These are phyloP conservation scores for Fomitiporia mediterranea DNA, from an alignment of 1,284 basidiomycete genomes.

Conservation along the genomic window DNA sequence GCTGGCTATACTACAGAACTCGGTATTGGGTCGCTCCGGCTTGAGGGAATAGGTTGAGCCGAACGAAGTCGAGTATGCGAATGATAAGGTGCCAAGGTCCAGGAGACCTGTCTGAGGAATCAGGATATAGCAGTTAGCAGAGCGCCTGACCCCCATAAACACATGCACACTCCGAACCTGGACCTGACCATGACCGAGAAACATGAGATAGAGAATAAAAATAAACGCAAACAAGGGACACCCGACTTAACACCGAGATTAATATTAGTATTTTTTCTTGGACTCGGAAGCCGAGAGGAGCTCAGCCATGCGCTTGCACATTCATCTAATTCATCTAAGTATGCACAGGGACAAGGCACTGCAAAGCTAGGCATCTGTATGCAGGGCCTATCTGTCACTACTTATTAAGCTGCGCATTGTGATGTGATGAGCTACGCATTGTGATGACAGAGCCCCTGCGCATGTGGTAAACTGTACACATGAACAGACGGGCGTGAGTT, in stretches of 20 bases:
- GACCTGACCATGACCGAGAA: neutral
- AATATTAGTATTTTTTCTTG: neutral
- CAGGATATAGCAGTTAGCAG: neutral
- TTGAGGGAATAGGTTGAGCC: neutral
- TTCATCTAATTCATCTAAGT: neutral
- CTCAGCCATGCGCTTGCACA: neutral
- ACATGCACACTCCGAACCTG: neutral
- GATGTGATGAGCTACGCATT: neutral
- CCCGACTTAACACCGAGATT: neutral
- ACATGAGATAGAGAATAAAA: too few relatives aligned
- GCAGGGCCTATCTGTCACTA: neutral
- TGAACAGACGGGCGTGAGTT: neutral
- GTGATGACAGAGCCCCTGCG: neutral
- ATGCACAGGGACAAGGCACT: neutral
- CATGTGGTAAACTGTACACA: neutral
- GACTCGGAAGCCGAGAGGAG: neutral
- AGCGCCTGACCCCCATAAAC: neutral
- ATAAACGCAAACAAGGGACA: neutral
- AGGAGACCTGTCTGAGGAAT: neutral
- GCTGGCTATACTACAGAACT: too few relatives aligned
- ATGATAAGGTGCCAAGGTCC: neutral
- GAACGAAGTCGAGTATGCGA: neutral
- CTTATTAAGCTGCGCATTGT: neutral
- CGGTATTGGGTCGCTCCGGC: too few relatives aligned
- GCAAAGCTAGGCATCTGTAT: too few relatives aligned